A percentile compares a stretch with the other conserved stretches of the same genome.
phyloP scores from a whole-genome alignment of 2,329 filamentous ascomycete species.

The Fusarium sulawesiense region DNA sequence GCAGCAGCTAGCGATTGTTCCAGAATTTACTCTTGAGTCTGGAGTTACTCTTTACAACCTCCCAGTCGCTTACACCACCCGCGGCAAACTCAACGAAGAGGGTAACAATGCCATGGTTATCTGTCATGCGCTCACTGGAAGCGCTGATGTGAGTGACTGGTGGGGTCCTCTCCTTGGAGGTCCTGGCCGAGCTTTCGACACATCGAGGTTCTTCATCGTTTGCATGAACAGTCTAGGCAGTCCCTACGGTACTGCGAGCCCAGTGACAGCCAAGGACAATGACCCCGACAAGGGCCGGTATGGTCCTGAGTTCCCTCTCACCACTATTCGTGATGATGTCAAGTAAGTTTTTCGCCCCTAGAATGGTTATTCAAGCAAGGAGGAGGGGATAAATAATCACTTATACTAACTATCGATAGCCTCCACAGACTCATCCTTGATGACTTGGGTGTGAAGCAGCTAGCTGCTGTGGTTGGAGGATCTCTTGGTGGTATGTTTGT shows the following conservation, averaged over 20 bases:
- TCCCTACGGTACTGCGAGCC: conserved; percentile 88
- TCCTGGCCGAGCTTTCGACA: conserved; percentile 82
- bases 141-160: conserved; percentile 87
- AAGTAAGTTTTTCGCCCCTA: conserved; percentile 67
- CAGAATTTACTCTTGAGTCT: conserved; percentile 92
- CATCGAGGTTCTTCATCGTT: conserved; percentile 84
- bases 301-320: conserved; percentile 95
- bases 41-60: conserved; percentile 85
- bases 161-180: conserved; percentile 87
- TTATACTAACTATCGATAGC: conserved; percentile 54
- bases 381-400: not conserved
- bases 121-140: conserved; percentile 87
- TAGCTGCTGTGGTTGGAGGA: conserved; percentile 83
- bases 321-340: conserved; percentile 95
- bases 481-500: conserved; percentile 92
- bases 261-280: conserved; percentile 88
- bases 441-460: conserved; percentile 80
- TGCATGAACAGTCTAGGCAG: conserved; percentile 89
- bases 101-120: conserved; percentile 78
- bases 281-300: conserved; percentile 80
- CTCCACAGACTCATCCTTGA: conserved; percentile 84
- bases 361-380: too few species aligned
- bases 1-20: conserved; percentile 87
- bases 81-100: conserved; percentile 68
- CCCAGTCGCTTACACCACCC: conserved; percentile 74